These are phyloP conservation scores for Leishmania martiniquensis DNA, from an alignment of 208 protist species.

Conservation along the genomic window DNA sequence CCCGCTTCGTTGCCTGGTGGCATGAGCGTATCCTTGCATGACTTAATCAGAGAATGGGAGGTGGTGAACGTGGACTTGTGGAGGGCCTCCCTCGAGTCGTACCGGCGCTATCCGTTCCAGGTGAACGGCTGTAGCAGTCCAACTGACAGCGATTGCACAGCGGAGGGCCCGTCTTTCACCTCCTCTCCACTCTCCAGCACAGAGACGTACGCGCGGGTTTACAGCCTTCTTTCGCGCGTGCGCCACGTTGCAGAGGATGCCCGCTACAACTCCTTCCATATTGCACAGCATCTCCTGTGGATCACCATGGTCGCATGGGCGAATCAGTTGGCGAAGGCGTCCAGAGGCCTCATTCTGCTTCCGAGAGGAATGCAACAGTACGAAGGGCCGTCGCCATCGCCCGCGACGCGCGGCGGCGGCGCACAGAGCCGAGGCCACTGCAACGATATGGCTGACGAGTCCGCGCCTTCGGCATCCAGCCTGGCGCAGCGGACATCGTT, in stretches of 20 bases:
- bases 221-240: conserved; percentile 23
- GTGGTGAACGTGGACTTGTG: conserved; percentile 25
- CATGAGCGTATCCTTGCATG: conserved; percentile 24
- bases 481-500: conserved; percentile 6
- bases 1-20: not conserved
- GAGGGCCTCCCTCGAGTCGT: conserved; percentile 21
- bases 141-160: not conserved
- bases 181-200: conserved; percentile 21
- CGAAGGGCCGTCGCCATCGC: not conserved
- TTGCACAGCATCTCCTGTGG: conserved; percentile 40
- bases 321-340: conserved; percentile 48
- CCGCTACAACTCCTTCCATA: conserved; percentile 36
- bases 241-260: conserved; percentile 35
- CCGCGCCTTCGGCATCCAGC: not conserved
- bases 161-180: not conserved
- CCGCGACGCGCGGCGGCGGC: not conserved
- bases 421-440: not conserved
- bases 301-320: conserved; percentile 56
- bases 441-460: not conserved
- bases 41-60: conserved; percentile 35
- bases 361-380: conserved; percentile 11
- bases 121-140: not conserved
- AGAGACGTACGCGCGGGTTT: conserved; percentile 23
- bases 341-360: conserved; percentile 30
- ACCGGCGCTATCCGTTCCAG: conserved; percentile 32